Evolutionary conservation across 352 stramenopile species (phyloP).

Genomic region (Phytophthora sp.): DNA sequence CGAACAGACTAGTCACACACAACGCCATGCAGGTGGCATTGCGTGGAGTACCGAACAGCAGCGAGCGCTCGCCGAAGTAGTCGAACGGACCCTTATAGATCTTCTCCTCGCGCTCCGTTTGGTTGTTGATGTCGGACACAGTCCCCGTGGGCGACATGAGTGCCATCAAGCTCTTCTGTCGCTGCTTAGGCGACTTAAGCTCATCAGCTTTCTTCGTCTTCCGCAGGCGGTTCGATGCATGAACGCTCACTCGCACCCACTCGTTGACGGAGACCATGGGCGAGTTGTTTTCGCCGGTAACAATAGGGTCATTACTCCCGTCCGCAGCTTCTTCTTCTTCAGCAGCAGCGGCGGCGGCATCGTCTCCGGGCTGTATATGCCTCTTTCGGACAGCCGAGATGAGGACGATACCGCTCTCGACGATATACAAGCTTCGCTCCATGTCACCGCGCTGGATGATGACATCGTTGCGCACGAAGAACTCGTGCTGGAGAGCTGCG

Average conservation of each 20-base stretch:
- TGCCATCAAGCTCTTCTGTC: constrained; percentile 26
- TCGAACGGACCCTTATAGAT: constrained; percentile 80
- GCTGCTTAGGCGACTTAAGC: neutral
- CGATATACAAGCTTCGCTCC: constrained; percentile 68
- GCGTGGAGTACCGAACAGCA: constrained; percentile 73
- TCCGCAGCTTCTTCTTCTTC: constrained; percentile 5
- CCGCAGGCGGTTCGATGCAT: constrained; percentile 11
- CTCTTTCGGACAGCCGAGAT: constrained; percentile 52
- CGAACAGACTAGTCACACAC: constrained; percentile 76
- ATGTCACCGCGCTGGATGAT: constrained; percentile 74
- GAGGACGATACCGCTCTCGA: constrained; percentile 72
- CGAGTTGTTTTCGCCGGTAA: constrained; percentile 12
- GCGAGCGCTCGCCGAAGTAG: constrained; percentile 77
- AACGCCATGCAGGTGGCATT: constrained; percentile 72
- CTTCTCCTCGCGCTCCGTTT: constrained; percentile 53
- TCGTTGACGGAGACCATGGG: constrained; percentile 38
- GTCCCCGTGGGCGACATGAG: constrained; percentile 28
- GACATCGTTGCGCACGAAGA: constrained; percentile 77
- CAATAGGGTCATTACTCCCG: constrained; percentile 4
- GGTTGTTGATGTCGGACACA: constrained; percentile 36
- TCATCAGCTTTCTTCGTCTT: constrained; percentile 12
- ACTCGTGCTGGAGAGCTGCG: constrained; percentile 69
- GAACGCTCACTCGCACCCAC: constrained; percentile 30
- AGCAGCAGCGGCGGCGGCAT: neutral
- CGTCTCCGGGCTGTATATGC: neutral